Conservation (phyloP, 2,329 filamentous ascomycete genomes). For the Exophiala sp. region DNA sequence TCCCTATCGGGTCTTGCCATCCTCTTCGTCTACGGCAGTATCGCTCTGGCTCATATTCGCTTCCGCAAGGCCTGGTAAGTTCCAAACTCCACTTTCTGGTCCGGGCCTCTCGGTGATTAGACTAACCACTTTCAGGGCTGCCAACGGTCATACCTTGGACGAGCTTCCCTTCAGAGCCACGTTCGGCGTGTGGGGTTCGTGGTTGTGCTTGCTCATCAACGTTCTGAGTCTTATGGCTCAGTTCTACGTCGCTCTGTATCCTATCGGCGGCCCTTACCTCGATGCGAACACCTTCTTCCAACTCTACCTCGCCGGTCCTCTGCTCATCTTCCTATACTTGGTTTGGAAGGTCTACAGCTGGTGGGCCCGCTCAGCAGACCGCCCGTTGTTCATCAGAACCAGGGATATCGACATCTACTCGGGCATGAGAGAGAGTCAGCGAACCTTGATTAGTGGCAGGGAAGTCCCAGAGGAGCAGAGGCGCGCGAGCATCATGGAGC, state of each 20-base stretch:
- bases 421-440: conserved; percentile 33
- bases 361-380: conserved; percentile 30
- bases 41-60: conserved; percentile 62
- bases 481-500: conserved; percentile 32
- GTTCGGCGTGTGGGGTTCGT: conserved; percentile 73
- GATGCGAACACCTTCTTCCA: conserved; percentile 27
- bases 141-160: conserved; percentile 60
- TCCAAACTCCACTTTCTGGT: conserved; percentile 2
- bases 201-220: conserved; percentile 72
- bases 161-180: conserved; percentile 79
- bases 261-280: conserved; percentile 47
- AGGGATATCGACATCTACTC: conserved; percentile 36
- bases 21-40: conserved; percentile 62
- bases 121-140: conserved; percentile 31
- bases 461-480: conserved; percentile 30
- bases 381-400: conserved; percentile 31
- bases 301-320: conserved; percentile 27
- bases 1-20: conserved; percentile 66
- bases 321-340: conserved; percentile 26
- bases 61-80: conserved; percentile 68
- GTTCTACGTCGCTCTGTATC: conserved; percentile 82
- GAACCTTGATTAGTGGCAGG: conserved; percentile 28
- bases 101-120: conserved; percentile 4
- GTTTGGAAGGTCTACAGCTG: conserved; percentile 26
- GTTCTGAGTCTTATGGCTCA: conserved; percentile 69